A percentile compares a stretch with the other conserved stretches of the same genome.
Evolutionary conservation across 306 rosid species (phyloP).

Genomic region (Herpetospermum pedunculosum): DNA sequence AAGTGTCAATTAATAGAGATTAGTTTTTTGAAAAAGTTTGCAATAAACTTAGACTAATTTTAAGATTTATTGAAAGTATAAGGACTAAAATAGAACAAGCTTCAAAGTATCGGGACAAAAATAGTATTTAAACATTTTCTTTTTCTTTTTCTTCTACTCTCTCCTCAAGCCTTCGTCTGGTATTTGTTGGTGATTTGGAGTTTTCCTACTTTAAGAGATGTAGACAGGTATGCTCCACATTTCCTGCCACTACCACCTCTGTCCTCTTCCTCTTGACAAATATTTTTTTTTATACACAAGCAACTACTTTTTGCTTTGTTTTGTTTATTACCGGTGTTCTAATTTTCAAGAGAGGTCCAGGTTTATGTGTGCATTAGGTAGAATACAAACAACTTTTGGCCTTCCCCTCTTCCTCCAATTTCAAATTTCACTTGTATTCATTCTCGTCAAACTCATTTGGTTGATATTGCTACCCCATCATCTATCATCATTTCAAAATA

Average conservation of each 20-base stretch:
- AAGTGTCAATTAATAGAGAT: too few relatives aligned
- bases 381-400: slow-evolving; percentile 4
- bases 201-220: slow-evolving; percentile 23
- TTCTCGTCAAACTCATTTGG: neutral
- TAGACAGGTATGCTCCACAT: slow-evolving; percentile 36
- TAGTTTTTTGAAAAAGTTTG: too few relatives aligned
- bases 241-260: slow-evolving; percentile 18
- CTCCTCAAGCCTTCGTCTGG: slow-evolving; percentile 21
- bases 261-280: neutral
- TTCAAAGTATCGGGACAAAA: too few relatives aligned
- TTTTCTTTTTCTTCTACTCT: slow-evolving; percentile 9
- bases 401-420: neutral
- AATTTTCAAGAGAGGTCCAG: neutral
- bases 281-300: neutral
- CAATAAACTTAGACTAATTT: too few relatives aligned
- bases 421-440: neutral
- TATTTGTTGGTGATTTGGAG: slow-evolving; percentile 29
- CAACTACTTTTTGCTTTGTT: neutral
- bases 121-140: too few relatives aligned
- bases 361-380: neutral
- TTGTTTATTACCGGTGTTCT: neutral
- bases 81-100: too few relatives aligned
- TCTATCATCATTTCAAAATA: neutral
- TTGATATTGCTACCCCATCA: neutral
- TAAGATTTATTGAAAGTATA: too few relatives aligned